A percentile compares a stretch with the other conserved stretches of the same genome.
These are phyloP conservation scores for Acanthamoeba healyi DNA, from an alignment of 208 protist genomes.

Conservation along the genomic window DNA sequence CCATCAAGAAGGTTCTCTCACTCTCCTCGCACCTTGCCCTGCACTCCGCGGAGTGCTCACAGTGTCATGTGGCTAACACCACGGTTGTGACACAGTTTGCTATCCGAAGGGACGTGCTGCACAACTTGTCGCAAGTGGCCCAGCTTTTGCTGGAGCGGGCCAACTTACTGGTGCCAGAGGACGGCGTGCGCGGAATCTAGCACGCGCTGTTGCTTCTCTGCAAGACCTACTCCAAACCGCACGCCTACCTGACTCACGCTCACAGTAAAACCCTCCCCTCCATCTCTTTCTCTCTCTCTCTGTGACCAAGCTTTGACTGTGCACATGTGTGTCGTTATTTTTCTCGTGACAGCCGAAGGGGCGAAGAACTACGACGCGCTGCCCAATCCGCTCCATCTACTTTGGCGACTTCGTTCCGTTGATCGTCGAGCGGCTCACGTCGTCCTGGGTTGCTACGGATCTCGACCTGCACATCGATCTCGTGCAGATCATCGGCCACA, in stretches of 20 bases:
- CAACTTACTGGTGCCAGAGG: neutral
- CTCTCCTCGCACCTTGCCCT: no score
- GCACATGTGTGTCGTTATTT: neutral
- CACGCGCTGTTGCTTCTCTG: slow-evolving; percentile 46
- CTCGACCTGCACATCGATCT: slow-evolving; percentile 67
- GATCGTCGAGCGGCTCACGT: slow-evolving; percentile 54
- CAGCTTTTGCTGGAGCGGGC: neutral
- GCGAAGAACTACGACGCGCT: slow-evolving; percentile 29
- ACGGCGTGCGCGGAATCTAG: slow-evolving; percentile 27
- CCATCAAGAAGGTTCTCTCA: slow-evolving; percentile 30
- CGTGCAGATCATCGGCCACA: slow-evolving; percentile 45
- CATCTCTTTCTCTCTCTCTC: neutral
- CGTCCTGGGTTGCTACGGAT: slow-evolving; percentile 16
- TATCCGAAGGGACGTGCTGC: slow-evolving; percentile 28
- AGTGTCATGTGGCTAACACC: no score
- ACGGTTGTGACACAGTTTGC: neutral
- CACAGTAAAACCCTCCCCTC: neutral
- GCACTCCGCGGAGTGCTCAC: no score
- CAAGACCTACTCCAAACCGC: neutral
- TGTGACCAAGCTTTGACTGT: neutral
- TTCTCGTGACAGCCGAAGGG: neutral
- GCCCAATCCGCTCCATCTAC: slow-evolving; percentile 74
- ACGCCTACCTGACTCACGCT: neutral
- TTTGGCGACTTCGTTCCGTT: slow-evolving; percentile 66
- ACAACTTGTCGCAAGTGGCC: slow-evolving; percentile 61